phyloP scores from a whole-genome alignment of 164 flowering plant genomes.

The Dillenia turbinata region DNA sequence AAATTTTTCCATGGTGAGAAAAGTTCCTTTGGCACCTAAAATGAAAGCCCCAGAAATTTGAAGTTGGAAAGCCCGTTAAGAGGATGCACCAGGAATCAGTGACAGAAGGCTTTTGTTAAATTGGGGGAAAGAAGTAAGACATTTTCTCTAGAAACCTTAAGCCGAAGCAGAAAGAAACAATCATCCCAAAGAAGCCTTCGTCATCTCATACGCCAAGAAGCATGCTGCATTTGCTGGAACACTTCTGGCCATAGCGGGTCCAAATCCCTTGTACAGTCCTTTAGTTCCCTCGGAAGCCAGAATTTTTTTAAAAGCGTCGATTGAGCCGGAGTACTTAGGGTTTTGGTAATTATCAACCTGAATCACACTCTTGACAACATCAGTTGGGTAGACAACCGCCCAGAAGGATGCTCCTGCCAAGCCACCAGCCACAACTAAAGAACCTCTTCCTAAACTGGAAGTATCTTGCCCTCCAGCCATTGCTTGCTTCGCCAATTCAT shows the following conservation, averaged over 20 bases:
- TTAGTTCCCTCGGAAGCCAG: conserved; percentile 70
- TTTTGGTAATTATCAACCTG: conserved; percentile 86
- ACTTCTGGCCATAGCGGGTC: conserved; percentile 97
- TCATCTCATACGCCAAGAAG: conserved; percentile 90
- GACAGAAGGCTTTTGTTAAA: too few species aligned
- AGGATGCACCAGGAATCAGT: too few species aligned
- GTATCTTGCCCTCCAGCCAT: conserved; percentile 93
- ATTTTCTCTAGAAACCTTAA: too few species aligned
- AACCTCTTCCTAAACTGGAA: conserved; percentile 71
- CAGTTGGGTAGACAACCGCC: conserved; percentile 83
- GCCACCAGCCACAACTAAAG: conserved; percentile 83
- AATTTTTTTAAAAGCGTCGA: conserved; percentile 77
- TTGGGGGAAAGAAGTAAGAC: too few species aligned
- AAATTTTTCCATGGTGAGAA: too few species aligned
- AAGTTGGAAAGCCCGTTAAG: too few species aligned
- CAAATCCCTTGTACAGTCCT: conserved; percentile 91
- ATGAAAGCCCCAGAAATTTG: too few species aligned
- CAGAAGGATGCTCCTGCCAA: conserved; percentile 93
- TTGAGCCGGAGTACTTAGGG: conserved; percentile 77
- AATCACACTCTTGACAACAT: conserved; percentile 87
- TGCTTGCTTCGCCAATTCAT: conserved; percentile 66
- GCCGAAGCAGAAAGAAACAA: too few species aligned
- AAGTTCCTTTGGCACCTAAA: too few species aligned
- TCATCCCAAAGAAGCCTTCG: conserved; percentile 80
- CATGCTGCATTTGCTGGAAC: conserved; percentile 98